Percentiles rank a stretch among this genome's conserved stretches.
Conservation (phyloP, 352 stramenopile species). For the Globisporangium paddicum region DNA sequence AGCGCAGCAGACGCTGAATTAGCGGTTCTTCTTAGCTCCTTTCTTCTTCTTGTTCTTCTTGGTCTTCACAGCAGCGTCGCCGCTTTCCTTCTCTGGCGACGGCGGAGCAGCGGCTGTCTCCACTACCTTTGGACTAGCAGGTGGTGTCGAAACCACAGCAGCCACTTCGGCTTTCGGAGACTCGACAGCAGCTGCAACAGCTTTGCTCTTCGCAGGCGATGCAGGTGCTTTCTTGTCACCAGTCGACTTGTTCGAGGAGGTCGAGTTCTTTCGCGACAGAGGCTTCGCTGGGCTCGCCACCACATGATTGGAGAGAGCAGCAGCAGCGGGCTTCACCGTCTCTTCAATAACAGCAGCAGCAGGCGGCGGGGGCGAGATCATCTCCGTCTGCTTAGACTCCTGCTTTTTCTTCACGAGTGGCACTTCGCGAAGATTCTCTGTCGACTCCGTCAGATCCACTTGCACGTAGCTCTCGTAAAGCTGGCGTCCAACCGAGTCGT, state of each 20-base stretch:
- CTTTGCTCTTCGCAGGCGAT: constrained; percentile 5
- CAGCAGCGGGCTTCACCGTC: constrained; percentile 1
- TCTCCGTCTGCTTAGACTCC: neutral
- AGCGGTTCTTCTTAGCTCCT: constrained; percentile 52
- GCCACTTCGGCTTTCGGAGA: constrained; percentile 21
- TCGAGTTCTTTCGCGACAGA: constrained; percentile 20
- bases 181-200: constrained; percentile 20
- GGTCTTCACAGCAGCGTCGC: constrained; percentile 24
- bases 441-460: constrained; percentile 55
- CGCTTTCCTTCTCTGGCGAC: constrained; percentile 6
- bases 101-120: neutral
- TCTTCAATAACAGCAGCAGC: neutral
- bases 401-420: constrained; percentile 11
- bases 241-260: constrained; percentile 16
- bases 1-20: neutral
- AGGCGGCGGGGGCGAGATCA: neutral
- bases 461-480: constrained; percentile 63
- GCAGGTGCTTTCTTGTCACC: constrained; percentile 19
- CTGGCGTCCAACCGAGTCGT: constrained; percentile 34
- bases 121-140: neutral
- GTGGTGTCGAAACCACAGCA: neutral
- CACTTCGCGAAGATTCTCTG: constrained; percentile 24
- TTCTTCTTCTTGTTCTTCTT: constrained; percentile 60
- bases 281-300: constrained; percentile 16
- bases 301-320: constrained; percentile 2